Evolutionary conservation across 2,329 filamentous ascomycete genomes (phyloP), one percentile per base, ranked within the genome.

Genomic region (Sarocladium strictum): DNA sequence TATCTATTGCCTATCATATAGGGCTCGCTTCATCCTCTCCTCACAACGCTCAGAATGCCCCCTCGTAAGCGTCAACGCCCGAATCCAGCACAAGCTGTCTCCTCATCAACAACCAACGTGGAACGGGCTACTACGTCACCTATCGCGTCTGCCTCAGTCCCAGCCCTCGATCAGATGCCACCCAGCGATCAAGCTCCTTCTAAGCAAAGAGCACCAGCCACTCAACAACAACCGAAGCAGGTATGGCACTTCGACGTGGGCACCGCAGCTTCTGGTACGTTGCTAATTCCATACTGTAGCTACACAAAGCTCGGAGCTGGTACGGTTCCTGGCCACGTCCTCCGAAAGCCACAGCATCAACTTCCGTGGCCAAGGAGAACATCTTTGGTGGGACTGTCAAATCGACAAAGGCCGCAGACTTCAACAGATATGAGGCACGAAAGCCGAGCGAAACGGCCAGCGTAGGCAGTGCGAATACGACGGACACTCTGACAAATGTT

Each of bases 281-380:
- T 47, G 15, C 40, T 49, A 6, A 40, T 19, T 11, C 35, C 6
- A n/a, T 38, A 21, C 19, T n/a, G 6, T 60, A 82, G 78, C 67
- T 76, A 35, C 75, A 73, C 56, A 81, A 81, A 63, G 68, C 75
- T 9, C 72, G 72, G 49, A 84, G 81, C 64, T 86, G 82, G 83
- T 85, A 85, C 65, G 80, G 80, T 53, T 80, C 82, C 17, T 84
- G 80, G 80, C 78, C 80, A 17, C 72, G 78, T 57, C 65, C 68
- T 32, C 70, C 76, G 27, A 85, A 85, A 62, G 79, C 82, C 6
- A 69, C 73, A 15, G 75, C 83, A 26, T 85, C 81, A 9, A 84
- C 78, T 5, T 79, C 82, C 53, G 70, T 86, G 43, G 80, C 81
- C 3, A 76, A 74, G 58, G 83, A 86, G 64, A 81, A 78, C 12